A percentile compares a stretch with the other conserved stretches of the same genome.
These are phyloP conservation scores for Colletotrichum endophyticum DNA, from an alignment of 2,329 filamentous ascomycete species.

Conservation along the genomic window DNA sequence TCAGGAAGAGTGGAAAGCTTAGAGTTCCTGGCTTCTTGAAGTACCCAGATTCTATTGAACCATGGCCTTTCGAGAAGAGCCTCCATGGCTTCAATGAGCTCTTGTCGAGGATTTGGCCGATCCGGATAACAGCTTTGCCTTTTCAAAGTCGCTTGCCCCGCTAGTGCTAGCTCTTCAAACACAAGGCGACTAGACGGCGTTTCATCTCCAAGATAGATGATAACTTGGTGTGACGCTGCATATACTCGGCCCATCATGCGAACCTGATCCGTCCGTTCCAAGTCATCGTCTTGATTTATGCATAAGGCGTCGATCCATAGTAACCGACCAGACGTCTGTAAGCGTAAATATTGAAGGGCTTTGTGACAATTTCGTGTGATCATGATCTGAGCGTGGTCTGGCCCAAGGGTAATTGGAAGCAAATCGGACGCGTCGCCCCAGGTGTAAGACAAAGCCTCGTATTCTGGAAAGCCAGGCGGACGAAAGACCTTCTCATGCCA, in stretches of 20 bases:
- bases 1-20: too few relatives aligned
- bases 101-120: too few relatives aligned
- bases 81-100: too few relatives aligned
- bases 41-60: too few relatives aligned
- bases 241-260: not conserved
- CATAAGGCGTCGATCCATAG: not conserved
- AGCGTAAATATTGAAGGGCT: fast-evolving
- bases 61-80: too few relatives aligned
- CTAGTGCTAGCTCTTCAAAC: not conserved
- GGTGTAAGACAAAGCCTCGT: not conserved
- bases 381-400: not conserved
- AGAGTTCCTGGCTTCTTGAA: too few relatives aligned
- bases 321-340: fast-evolving
- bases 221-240: not conserved
- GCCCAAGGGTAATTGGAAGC: fast-evolving
- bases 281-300: not conserved
- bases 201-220: fast-evolving
- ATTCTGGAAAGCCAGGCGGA: not conserved
- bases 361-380: fast-evolving
- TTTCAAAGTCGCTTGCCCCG: too few relatives aligned
- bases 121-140: too few relatives aligned
- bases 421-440: not conserved
- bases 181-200: not conserved
- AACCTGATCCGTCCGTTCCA: fast-evolving
- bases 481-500: not conserved